phyloP scores from a whole-genome alignment of 129 eudicot genomes.

The Smallanthus sonchifolius region DNA sequence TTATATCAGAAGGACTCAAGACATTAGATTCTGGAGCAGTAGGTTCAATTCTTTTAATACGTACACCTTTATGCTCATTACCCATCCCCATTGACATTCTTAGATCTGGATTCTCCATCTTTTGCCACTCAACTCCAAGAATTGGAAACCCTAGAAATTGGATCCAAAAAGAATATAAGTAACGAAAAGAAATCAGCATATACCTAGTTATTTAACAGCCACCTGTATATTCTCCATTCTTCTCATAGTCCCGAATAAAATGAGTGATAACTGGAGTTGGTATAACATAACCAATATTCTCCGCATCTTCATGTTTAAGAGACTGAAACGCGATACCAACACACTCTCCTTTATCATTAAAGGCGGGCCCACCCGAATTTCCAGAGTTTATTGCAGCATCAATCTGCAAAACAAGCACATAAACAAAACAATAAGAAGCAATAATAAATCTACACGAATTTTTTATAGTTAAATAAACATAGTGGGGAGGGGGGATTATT shows the following conservation, averaged over 20 bases:
- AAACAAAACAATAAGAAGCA: slow-evolving; percentile 17
- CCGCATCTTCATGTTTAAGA: slow-evolving; percentile 63
- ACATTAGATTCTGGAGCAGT: slow-evolving; percentile 60
- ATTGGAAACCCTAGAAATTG: slow-evolving; percentile 48
- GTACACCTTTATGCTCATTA: slow-evolving; percentile 52
- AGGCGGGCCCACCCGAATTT: slow-evolving; percentile 66
- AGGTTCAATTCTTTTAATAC: slow-evolving; percentile 54
- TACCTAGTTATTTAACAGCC: neutral
- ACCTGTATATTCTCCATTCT: slow-evolving; percentile 61
- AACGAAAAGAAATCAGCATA: neutral
- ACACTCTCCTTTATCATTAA: slow-evolving; percentile 51
- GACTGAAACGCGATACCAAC: slow-evolving; percentile 70
- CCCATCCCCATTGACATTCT: slow-evolving; percentile 62
- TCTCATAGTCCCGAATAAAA: slow-evolving; percentile 53
- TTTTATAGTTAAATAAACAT: neutral
- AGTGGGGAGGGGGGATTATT: neutral
- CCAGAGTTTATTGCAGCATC: slow-evolving; percentile 71
- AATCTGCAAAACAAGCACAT: slow-evolving; percentile 35
- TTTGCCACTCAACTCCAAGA: slow-evolving; percentile 65
- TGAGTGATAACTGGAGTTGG: slow-evolving; percentile 64
- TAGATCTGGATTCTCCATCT: slow-evolving; percentile 63
- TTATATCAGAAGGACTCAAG: slow-evolving; percentile 48
- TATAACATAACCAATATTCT: slow-evolving; percentile 63
- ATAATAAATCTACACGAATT: neutral
- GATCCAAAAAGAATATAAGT: neutral